phyloP scores from a whole-genome alignment of 73 alveolate genomes.

The Loxodes magnus region DNA sequence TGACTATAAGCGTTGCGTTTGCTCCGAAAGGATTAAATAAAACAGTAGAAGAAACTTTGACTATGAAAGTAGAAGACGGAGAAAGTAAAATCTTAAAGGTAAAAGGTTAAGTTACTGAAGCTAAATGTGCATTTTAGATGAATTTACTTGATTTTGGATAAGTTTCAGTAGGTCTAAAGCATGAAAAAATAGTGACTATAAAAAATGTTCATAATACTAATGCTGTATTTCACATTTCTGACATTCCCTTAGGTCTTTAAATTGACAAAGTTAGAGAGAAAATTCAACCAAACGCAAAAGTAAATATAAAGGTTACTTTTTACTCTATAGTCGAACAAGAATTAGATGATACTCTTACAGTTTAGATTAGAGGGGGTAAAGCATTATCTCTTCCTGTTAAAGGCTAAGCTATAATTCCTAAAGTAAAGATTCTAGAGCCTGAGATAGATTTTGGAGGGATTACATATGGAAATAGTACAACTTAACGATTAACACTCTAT shows the following conservation, averaged over 20 bases:
- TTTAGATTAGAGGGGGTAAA: conserved; percentile 89
- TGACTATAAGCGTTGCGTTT: conserved; percentile 49
- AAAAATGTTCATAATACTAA: conserved; percentile 58
- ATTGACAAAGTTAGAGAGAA: conserved; percentile 52
- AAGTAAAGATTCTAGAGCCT: conserved; percentile 77
- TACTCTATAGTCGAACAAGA: conserved; percentile 71
- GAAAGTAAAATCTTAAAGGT: conserved; percentile 61
- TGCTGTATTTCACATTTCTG: conserved; percentile 57
- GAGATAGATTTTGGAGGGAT: conserved; percentile 91
- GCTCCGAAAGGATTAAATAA: conserved; percentile 59
- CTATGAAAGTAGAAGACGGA: conserved; percentile 75
- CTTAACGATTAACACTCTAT: conserved; percentile 9
- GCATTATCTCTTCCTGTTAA: conserved; percentile 65
- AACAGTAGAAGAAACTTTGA: conserved; percentile 74
- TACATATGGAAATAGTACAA: conserved; percentile 40
- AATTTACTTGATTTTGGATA: conserved; percentile 60
- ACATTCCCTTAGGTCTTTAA: conserved; percentile 54
- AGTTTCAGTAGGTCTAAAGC: conserved; percentile 66
- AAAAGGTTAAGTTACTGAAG: conserved; percentile 73
- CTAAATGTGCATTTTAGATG: conserved; percentile 56
- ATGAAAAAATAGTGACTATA: conserved; percentile 54
- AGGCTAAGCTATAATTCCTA: conserved; percentile 86
- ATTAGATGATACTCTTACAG: conserved; percentile 71
- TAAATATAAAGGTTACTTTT: conserved; percentile 67
- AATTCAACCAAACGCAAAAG: conserved; percentile 61